Conservation (phyloP, 2,329 filamentous ascomycete species). For the Colletotrichum tofieldiae region DNA sequence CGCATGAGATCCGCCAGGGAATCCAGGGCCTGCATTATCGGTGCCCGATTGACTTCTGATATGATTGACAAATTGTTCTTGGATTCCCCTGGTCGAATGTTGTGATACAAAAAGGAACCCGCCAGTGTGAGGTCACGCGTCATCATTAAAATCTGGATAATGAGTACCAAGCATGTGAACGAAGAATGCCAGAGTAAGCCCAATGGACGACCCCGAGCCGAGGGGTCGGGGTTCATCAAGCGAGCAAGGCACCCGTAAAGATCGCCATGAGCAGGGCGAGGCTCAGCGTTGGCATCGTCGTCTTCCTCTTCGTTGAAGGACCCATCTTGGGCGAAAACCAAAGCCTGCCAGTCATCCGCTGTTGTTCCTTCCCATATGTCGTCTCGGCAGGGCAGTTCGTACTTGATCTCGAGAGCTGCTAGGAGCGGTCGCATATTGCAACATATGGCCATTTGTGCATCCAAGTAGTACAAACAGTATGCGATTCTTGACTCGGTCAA, state of each 20-base stretch:
- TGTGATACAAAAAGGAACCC: conserved; percentile 8
- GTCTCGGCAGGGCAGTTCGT: conserved; percentile 3
- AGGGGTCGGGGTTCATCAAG: neutral
- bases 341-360: neutral
- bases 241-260: neutral
- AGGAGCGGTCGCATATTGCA: neutral
- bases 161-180: conserved; percentile 8
- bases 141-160: conserved; percentile 19
- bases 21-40: conserved; percentile 15
- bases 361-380: conserved; percentile 2
- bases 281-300: neutral
- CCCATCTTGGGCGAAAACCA: neutral
- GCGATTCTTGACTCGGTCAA: neutral
- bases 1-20: conserved; percentile 5
- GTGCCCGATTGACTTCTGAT: conserved; percentile 8
- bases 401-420: neutral
- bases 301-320: conserved; percentile 6
- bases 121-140: conserved; percentile 2
- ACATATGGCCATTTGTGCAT: neutral
- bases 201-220: neutral
- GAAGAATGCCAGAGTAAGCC: neutral
- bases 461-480: neutral
- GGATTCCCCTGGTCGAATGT: conserved; percentile 1
- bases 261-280: neutral
- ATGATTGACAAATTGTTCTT: conserved; percentile 20